Base-by-base conservation (phyloP, 768 basidiomycete species). In the Naganishia vishniacii region DNA sequence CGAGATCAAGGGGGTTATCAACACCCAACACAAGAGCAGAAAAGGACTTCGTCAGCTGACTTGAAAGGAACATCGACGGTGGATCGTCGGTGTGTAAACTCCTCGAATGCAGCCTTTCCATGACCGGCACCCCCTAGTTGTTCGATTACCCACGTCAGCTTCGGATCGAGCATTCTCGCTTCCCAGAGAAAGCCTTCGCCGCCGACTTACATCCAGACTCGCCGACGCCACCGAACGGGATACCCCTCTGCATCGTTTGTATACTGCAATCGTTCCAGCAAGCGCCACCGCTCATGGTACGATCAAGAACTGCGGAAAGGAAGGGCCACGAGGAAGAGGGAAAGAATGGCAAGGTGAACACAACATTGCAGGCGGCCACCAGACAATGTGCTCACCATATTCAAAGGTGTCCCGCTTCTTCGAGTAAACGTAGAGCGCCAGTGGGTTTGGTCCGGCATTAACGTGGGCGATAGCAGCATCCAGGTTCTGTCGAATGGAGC, bases 151-250 rank as follows among this genome's bases (percentile, higher is more conserved):
- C 3, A 5, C n/a, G 49, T 51, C 49, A 51, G 49, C 12, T 4
- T 13, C 49, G 7, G n/a, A 28, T 29, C 26, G 25, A 49, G 3
- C 20, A n/a, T n/a, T n/a, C n/a, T n/a, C n/a, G n/a, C n/a, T n/a
- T n/a, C n/a, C n/a, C n/a, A n/a, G n/a, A n/a, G n/a, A n/a, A n/a
- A n/a, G n/a, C n/a, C n/a, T n/a, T n/a, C n/a, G n/a, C n/a, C 20
- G 31, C 41, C 11, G n/a, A 73, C 75, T 69, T 32, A 76, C 75
- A 74, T 25, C 76, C 76, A 62, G 72, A 74, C 11, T 70, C 71
- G 7, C 76, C 76, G 7, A 75, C 72, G 42, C 76, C 76, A n/a
- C 76, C 76, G 62, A 77, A 77, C 0, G 76, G 76, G 31, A 75
- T 46, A 23, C 65, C 56, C 23, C 65, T 41, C 40, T 67, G 65